Evolutionary conservation across 768 basidiomycete species (phyloP), one percentile per base, ranked within the genome.

Genomic region (Russula earlei): DNA sequence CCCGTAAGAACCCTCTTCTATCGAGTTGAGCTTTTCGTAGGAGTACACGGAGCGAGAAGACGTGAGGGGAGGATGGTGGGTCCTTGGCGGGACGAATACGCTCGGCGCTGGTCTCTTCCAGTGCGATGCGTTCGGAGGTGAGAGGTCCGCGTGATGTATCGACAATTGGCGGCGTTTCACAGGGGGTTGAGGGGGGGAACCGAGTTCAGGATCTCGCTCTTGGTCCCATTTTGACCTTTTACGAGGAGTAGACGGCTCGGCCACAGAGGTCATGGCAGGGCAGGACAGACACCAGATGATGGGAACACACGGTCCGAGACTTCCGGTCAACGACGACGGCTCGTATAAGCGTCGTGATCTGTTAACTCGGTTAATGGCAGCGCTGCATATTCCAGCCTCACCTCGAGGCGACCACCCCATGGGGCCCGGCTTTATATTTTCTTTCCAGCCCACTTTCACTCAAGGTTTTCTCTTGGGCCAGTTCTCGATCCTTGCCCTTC

Each of bases 1-100:
- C 17, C 96, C 96, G 63, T 99, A 99, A 0, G 91, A 92, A 5
- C 96, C 96, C 71, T 99, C 96, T 70, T 98, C 96, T 64, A 99
- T 99, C 64, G 96, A 91, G 69, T 99, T 99, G 52, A 99, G 75
- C 40, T 89, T 77, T 63, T 97, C 94, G 68, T 97, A 97, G 63
- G 79, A 83, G 70, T 92, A 95, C 1, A 97, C 95, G 5, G 92
- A 94, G 22, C 95, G 86, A 24, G 95, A 94, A 1, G 94, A 83
- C 38, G 78, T 71, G 22, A 98, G 81, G 1, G 83, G 74, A 29
- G 93, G 93, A 68, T 97, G 88, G 1, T 72, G 70, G 4, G 79
- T 83, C 51, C 92, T 77, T 38, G 79, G 80, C 3, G 92, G 94
- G 0, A 85, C 89, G 67, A 82, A 87, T 33, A 75, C 62, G 62